A percentile compares a stretch with the other conserved stretches of the same genome.
phyloP scores from a whole-genome alignment of 257 asterid species.

The Linderniella brevidens region DNA sequence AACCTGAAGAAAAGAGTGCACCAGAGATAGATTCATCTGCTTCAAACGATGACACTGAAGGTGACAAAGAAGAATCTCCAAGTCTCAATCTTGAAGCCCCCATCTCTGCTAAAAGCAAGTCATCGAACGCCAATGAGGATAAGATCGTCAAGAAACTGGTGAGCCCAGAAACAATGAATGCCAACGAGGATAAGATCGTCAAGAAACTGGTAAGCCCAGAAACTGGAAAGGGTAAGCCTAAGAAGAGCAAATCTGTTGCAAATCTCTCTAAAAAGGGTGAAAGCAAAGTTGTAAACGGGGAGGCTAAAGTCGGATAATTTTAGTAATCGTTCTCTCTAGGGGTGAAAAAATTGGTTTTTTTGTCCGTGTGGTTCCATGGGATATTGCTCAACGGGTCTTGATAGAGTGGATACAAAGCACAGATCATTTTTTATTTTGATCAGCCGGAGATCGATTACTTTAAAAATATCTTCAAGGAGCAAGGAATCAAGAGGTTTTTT shows the following conservation, averaged over 20 bases:
- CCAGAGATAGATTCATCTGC: slow-evolving; percentile 13
- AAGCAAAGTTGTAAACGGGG: slow-evolving; percentile 47
- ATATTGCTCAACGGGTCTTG: too few relatives aligned
- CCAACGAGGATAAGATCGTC: slow-evolving; percentile 27
- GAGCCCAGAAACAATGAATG: slow-evolving; percentile 26
- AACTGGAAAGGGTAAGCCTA: slow-evolving; percentile 24
- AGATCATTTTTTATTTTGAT: too few relatives aligned
- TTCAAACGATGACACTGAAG: slow-evolving; percentile 19
- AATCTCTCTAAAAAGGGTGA: slow-evolving; percentile 27
- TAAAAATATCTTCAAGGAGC: too few relatives aligned
- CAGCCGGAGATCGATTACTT: too few relatives aligned
- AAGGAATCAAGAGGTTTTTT: too few relatives aligned
- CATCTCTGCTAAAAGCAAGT: slow-evolving; percentile 12
- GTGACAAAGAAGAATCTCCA: slow-evolving; percentile 13
- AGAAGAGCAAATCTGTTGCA: slow-evolving; percentile 20
- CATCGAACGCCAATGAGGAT: slow-evolving; percentile 17
- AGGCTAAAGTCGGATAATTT: slow-evolving; percentile 41
- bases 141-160: slow-evolving; percentile 29
- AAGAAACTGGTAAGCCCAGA: slow-evolving; percentile 24
- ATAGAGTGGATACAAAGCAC: too few relatives aligned
- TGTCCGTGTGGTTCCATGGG: too few relatives aligned
- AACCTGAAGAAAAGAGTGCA: slow-evolving; percentile 28
- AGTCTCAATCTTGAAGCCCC: slow-evolving; percentile 6
- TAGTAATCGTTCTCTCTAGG: too few relatives aligned
- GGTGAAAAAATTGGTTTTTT: too few relatives aligned